Base-by-base conservation (phyloP, 1,284 basidiomycete genomes). In the Megacollybia platyphylla region DNA sequence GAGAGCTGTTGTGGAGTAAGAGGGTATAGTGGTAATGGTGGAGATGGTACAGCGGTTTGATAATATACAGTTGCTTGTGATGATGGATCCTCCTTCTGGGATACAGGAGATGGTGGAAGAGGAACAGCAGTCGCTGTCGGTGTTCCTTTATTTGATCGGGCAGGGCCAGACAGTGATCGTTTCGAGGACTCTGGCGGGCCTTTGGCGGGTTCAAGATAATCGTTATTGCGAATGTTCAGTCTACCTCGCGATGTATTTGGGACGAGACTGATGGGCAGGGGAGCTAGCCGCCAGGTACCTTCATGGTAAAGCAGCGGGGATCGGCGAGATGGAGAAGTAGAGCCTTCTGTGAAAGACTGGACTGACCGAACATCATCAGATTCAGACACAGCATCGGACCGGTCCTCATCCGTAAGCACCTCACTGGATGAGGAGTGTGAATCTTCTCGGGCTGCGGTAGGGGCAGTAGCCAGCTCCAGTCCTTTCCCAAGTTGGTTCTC, bases 331-430 rank as follows among this genome's bases (percentile, higher is more conserved):
- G 54, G 52, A 5, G 55, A 55, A n/a, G 54, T 43, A 50, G 29
- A 28, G 18, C 63, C 71, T 49, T 79, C 76, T 1, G 72, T 70
- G 49, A 68, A 75, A 0, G 78, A 80, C 38, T 59, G 63, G 32
- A 77, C 71, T n/a, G 79, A 81, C 10, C 63, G 68, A 34, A 74
- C 67, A 54, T 81, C 76, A 51, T 84, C 81, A n/a, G 73, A 73
- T 51, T 73, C 74, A 11, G 71, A 67, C 32, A 65, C 58, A 47
- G 78, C 78, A 2, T 73, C 77, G 13, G 53, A 59, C 27, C 62
- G 66, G 44, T 79, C 80, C 32, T 79, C 79, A 50, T 83, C 80
- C 11, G 77, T 79, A 45, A 70, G 55, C 32, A 70, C 62, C 43
- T 81, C 79, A 51, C 75, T 76, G 47, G 73, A 75, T 46, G 69